phyloP scores from a whole-genome alignment of 371 early-diverging fungal species.

The Syncephalis fuscata region DNA sequence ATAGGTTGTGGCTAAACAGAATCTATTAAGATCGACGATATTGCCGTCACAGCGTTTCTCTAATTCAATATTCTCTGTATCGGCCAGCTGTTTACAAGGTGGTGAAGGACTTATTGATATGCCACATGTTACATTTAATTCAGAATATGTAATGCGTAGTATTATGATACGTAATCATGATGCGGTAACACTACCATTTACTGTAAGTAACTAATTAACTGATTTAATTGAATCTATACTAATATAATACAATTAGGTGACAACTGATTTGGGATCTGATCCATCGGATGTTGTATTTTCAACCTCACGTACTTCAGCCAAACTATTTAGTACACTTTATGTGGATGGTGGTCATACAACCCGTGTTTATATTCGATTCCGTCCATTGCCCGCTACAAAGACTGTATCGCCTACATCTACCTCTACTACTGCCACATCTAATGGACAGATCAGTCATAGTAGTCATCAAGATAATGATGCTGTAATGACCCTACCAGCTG shows the following conservation, averaged over 20 bases:
- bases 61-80: slow-evolving; percentile 49
- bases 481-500: slow-evolving; percentile 16
- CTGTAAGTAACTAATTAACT: slow-evolving; percentile 11
- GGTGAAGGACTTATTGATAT: slow-evolving; percentile 30
- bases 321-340: slow-evolving; percentile 40
- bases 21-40: slow-evolving; percentile 19
- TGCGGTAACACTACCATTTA: slow-evolving; percentile 45
- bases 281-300: slow-evolving; percentile 48
- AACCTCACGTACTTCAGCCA: slow-evolving; percentile 41
- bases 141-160: slow-evolving; percentile 40
- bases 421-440: neutral
- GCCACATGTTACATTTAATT: slow-evolving; percentile 39
- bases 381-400: slow-evolving; percentile 23
- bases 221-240: neutral
- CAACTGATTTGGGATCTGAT: slow-evolving; percentile 31
- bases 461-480: slow-evolving; percentile 12
- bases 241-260: slow-evolving; percentile 20
- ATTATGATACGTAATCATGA: slow-evolving; percentile 51
- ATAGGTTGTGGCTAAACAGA: slow-evolving; percentile 45
- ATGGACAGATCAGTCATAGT: slow-evolving; percentile 3
- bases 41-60: slow-evolving; percentile 7
- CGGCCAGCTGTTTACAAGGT: slow-evolving; percentile 30
- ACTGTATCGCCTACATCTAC: slow-evolving; percentile 8
- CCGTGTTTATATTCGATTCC: slow-evolving; percentile 41
- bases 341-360: slow-evolving; percentile 34